Evolutionary conservation across 257 asterid species (phyloP).

Genomic region (Oldenlandia corymbosa): DNA sequence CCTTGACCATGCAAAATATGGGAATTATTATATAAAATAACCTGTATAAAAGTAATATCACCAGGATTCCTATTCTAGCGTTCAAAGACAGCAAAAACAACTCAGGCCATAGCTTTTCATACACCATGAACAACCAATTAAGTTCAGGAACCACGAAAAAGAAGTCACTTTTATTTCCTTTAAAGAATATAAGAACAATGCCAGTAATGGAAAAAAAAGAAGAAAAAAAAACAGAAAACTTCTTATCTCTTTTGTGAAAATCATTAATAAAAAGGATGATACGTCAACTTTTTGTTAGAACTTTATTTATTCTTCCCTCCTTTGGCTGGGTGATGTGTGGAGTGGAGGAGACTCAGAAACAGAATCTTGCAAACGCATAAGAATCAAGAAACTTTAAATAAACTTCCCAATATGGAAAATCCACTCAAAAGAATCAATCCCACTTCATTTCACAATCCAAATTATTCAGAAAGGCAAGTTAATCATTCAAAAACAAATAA

Average conservation of each 20-base stretch:
- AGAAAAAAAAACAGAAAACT: background rate
- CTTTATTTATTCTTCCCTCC: background rate
- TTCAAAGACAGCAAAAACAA: slow-evolving; percentile 1
- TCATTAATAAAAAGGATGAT: too few species aligned
- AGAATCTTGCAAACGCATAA: background rate
- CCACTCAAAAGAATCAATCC: background rate
- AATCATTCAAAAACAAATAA: background rate
- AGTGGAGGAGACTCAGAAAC: background rate
- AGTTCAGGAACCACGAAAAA: background rate
- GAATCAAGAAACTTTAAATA: background rate
- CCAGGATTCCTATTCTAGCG: background rate
- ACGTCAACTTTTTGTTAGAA: too few species aligned
- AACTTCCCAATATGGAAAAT: background rate
- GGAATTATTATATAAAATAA: background rate
- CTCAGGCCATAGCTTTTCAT: background rate
- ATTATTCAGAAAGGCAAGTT: background rate
- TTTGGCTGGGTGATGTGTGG: background rate
- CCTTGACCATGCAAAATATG: background rate
- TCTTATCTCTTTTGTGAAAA: background rate
- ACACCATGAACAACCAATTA: background rate
- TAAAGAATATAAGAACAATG: background rate
- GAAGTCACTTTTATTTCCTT: background rate
- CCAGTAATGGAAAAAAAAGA: too few species aligned
- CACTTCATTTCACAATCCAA: background rate
- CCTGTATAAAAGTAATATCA: background rate